Percentiles rank a stretch among this genome's conserved stretches.
Evolutionary conservation across 2,329 filamentous ascomycete species (phyloP).

Genomic region (Colletotrichum theobromicola): DNA sequence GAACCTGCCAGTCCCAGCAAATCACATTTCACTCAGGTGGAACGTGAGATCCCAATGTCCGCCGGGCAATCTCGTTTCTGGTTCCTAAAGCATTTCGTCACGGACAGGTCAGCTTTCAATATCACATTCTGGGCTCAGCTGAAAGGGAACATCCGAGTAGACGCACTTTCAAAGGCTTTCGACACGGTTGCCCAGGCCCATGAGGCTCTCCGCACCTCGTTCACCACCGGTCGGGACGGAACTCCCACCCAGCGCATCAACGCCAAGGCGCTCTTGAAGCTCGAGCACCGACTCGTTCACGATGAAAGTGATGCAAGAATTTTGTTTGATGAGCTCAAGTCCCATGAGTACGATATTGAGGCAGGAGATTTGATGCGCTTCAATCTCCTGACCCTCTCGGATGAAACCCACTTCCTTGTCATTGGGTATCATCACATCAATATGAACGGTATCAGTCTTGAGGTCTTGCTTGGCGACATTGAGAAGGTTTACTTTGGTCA

Average conservation of each 20-base stretch:
- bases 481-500: background rate
- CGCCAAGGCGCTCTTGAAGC: background rate
- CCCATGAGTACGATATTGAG: background rate
- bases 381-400: background rate
- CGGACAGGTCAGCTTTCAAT: conserved; percentile 46
- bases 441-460: background rate
- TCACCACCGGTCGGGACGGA: conserved; percentile 7
- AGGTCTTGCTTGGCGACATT: background rate
- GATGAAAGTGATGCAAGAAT: background rate
- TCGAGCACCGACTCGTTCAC: background rate
- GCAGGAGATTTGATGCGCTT: background rate
- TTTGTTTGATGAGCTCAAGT: background rate
- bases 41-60: background rate
- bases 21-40: background rate
- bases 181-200: conserved; percentile 30
- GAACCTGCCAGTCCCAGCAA: background rate
- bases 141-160: conserved; percentile 33
- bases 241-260: background rate
- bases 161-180: conserved; percentile 37
- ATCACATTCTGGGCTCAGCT: conserved; percentile 35
- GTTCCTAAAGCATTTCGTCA: conserved; percentile 36
- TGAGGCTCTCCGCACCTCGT: conserved; percentile 37
- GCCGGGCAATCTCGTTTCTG: conserved; percentile 36
- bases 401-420: background rate
- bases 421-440: background rate